Percentiles rank a stretch among this genome's conserved stretches.
Conservation (phyloP, 2,329 filamentous ascomycete genomes). For the Bipolaris gigantea region DNA sequence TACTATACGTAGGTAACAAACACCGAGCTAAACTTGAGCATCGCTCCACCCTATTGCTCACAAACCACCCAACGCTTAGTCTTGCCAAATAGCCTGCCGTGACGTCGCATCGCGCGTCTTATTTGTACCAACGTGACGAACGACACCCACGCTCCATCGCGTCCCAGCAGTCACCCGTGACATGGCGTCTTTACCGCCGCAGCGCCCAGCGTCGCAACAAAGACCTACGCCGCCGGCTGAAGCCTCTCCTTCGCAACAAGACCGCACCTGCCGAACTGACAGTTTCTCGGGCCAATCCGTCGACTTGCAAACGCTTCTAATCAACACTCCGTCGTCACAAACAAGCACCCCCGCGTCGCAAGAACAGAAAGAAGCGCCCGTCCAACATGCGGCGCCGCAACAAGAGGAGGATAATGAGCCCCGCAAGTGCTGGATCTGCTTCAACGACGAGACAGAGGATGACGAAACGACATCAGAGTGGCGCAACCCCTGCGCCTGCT, state of each 20-base stretch:
- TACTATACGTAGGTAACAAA: slow-evolving; percentile 23
- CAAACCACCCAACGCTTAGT: neutral
- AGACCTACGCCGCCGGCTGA: slow-evolving; percentile 30
- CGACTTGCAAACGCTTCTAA: slow-evolving; percentile 51
- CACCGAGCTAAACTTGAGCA: slow-evolving; percentile 14
- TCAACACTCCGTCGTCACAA: slow-evolving; percentile 40
- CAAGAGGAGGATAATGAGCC: slow-evolving; percentile 41
- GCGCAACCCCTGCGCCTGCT: slow-evolving; percentile 89
- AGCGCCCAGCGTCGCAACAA: slow-evolving; percentile 42
- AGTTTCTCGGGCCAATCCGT: slow-evolving; percentile 47
- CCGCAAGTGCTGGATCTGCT: slow-evolving; percentile 70
- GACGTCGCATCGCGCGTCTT: neutral
- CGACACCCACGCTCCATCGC: neutral
- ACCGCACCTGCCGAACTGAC: slow-evolving; percentile 31
- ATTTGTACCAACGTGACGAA: neutral
- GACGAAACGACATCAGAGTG: slow-evolving; percentile 66
- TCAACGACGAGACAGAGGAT: slow-evolving; percentile 67
- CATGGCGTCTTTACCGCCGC: slow-evolving; percentile 50
- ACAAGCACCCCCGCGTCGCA: slow-evolving; percentile 15
- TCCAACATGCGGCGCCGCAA: slow-evolving; percentile 12
- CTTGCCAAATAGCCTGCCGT: neutral
- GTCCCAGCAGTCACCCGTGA: neutral
- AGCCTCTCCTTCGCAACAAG: slow-evolving; percentile 21
- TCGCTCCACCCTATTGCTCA: neutral
- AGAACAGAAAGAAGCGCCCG: slow-evolving; percentile 19